Conservation (phyloP, 441 rosid genomes). For the Manihot esculenta region DNA sequence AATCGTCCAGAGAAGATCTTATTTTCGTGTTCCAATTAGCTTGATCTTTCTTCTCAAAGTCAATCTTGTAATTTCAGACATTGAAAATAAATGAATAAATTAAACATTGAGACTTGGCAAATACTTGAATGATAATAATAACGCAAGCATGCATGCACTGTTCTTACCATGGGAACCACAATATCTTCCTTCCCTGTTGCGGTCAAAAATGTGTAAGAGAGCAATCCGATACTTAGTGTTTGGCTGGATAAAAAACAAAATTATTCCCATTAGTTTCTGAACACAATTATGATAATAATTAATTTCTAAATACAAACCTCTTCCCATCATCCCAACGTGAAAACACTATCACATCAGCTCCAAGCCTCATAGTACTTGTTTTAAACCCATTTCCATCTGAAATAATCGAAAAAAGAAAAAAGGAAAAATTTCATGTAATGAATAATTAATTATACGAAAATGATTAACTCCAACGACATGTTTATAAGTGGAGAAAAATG, state of each 20-base stretch:
- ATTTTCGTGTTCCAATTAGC: constrained; percentile 42
- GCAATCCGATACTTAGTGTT: constrained; percentile 65
- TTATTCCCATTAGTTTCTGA: neutral
- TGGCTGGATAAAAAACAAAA: constrained; percentile 32
- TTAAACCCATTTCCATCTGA: constrained; percentile 86
- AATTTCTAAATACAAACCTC: constrained; percentile 36
- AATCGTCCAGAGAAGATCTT: constrained; percentile 44
- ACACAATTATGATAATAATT: neutral
- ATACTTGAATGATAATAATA: neutral
- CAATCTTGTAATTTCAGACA: constrained; percentile 40
- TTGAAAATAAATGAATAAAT: neutral
- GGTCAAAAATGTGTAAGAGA: constrained; percentile 62
- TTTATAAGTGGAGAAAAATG: neutral
- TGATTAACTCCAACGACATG: neutral
- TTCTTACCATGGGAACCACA: constrained; percentile 70
- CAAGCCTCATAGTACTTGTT: constrained; percentile 84
- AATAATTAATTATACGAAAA: neutral
- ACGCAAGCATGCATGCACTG: neutral
- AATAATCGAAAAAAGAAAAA: neutral
- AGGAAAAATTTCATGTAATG: neutral
- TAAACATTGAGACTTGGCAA: neutral
- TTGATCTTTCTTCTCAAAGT: constrained; percentile 47
- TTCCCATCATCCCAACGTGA: constrained; percentile 49
- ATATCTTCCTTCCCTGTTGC: constrained; percentile 66
- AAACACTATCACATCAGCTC: constrained; percentile 82